Evolutionary conservation across 495 filamentous ascomycete genomes (phyloP).

Genomic region (Penicillium egyptiacum): DNA sequence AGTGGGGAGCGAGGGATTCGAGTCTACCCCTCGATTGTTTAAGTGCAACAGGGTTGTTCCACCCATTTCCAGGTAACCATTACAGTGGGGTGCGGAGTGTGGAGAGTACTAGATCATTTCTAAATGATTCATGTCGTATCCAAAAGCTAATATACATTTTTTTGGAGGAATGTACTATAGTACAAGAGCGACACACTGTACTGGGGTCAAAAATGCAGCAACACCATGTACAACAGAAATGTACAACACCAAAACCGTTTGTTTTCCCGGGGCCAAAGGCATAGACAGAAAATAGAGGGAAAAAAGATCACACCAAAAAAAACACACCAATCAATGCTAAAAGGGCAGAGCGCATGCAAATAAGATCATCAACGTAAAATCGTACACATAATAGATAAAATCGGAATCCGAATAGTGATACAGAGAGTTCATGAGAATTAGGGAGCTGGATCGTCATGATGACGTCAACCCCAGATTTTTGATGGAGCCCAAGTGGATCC

Average conservation of each 20-base stretch:
- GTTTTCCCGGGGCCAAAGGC: slow-evolving; percentile 3
- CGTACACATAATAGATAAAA: slow-evolving; percentile 21
- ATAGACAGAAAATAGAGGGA: neutral
- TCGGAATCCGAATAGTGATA: slow-evolving; percentile 9
- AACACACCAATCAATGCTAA: slow-evolving; percentile 25
- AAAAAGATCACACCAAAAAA: neutral
- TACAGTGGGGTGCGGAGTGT: neutral
- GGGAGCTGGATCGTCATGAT: slow-evolving; percentile 24
- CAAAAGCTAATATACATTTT: slow-evolving; percentile 15
- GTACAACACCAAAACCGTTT: slow-evolving; percentile 15
- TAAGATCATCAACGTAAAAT: slow-evolving; percentile 28
- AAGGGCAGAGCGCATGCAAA: slow-evolving; percentile 21
- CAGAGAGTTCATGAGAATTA: slow-evolving; percentile 22
- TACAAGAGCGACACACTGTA: slow-evolving; percentile 13
- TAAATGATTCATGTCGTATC: slow-evolving; percentile 3
- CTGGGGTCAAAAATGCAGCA: slow-evolving; percentile 11
- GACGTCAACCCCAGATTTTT: slow-evolving; percentile 14
- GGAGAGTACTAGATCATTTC: neutral
- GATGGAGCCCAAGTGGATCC: slow-evolving; percentile 2
- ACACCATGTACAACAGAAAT: slow-evolving; percentile 18
- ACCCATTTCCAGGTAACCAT: neutral
- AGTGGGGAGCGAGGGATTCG: neutral
- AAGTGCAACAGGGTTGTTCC: neutral
- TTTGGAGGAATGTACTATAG: slow-evolving; percentile 6
- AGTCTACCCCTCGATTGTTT: neutral